Conservation (phyloP, 2,329 filamentous ascomycete species). For the Fusarium marasasianum region DNA sequence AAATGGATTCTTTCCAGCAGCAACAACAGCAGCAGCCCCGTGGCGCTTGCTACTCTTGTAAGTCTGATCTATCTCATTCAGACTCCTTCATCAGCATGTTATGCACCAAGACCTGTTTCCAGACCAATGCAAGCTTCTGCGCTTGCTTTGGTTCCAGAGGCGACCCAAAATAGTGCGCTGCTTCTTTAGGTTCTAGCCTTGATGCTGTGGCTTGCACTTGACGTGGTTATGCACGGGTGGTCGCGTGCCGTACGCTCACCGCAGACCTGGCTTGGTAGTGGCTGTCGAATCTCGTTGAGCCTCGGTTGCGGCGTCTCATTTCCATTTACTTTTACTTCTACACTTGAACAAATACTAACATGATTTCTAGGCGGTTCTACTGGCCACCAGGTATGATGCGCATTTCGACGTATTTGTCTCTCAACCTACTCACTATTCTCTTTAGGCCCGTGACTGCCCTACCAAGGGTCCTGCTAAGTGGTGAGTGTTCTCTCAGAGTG, state of each 20-base stretch:
- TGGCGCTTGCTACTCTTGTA: slow-evolving; percentile 63
- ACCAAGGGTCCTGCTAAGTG: slow-evolving; percentile 85
- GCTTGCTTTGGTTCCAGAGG: not conserved
- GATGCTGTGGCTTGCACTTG: not conserved
- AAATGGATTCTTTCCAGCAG: slow-evolving; percentile 53
- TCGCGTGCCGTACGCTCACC: slow-evolving; percentile 2
- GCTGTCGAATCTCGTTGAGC: not conserved
- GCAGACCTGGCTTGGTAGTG: slow-evolving; percentile 1
- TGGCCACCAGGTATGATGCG: slow-evolving; percentile 73
- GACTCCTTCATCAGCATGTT: not conserved
- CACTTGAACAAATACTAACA: slow-evolving; percentile 29
- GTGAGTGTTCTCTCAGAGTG: slow-evolving; percentile 58
- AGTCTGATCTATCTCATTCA: slow-evolving; percentile 42
- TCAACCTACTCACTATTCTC: slow-evolving; percentile 17
- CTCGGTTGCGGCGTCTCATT: not conserved
- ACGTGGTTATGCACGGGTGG: not conserved
- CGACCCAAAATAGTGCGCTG: not conserved
- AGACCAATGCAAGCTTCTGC: not conserved
- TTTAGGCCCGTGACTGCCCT: slow-evolving; percentile 83
- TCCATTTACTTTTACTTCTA: not conserved
- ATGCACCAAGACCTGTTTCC: not conserved
- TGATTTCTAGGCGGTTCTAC: slow-evolving; percentile 71
- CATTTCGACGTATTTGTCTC: not conserved
- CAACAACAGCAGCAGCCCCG: slow-evolving; percentile 42
- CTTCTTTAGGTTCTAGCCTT: not conserved